These are phyloP conservation scores for Mycocentrospora acerina DNA, from an alignment of 2,329 filamentous ascomycete genomes.

Conservation along the genomic window DNA sequence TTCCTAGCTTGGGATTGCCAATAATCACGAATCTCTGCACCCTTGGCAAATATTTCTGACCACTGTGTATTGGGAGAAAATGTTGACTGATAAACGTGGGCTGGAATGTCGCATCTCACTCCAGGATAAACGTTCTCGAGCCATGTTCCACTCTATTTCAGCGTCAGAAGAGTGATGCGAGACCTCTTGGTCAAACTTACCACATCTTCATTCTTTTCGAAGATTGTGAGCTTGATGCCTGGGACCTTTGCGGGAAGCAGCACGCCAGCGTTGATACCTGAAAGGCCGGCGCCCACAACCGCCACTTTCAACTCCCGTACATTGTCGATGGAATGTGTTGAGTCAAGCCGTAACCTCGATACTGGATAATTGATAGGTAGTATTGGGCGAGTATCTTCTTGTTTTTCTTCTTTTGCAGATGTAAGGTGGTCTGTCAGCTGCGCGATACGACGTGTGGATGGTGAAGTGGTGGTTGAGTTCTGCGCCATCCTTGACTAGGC, in stretches of 20 bases:
- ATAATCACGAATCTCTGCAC: constrained; percentile 47
- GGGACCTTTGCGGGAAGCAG: constrained; percentile 70
- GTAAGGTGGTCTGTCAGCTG: constrained; percentile 31
- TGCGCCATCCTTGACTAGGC: constrained; percentile 15
- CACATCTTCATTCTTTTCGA: constrained; percentile 50
- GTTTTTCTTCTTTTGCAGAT: constrained; percentile 15
- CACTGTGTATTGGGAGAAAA: constrained; percentile 49
- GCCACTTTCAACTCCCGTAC: constrained; percentile 51
- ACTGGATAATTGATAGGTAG: constrained; percentile 28
- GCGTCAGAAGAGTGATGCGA: not conserved
- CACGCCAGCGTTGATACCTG: constrained; percentile 65
- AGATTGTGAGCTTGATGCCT: constrained; percentile 58
- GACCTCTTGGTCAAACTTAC: no score
- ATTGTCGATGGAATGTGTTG: constrained; percentile 31
- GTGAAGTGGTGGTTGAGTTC: constrained; percentile 4
- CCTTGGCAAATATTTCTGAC: constrained; percentile 45
- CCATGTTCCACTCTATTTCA: constrained; percentile 33
- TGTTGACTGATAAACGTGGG: constrained; percentile 45
- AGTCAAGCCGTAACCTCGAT: constrained; percentile 29
- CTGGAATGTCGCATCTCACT: constrained; percentile 35
- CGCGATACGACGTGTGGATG: constrained; percentile 26
- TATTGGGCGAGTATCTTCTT: constrained; percentile 9
- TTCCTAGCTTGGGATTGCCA: constrained; percentile 44
- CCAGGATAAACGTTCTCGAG: constrained; percentile 41
- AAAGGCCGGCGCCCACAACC: constrained; percentile 65